Evolutionary conservation across 139 green algal species (phyloP), one percentile per base, ranked within the genome.

Genomic region (Diplosphaera chodatii): DNA sequence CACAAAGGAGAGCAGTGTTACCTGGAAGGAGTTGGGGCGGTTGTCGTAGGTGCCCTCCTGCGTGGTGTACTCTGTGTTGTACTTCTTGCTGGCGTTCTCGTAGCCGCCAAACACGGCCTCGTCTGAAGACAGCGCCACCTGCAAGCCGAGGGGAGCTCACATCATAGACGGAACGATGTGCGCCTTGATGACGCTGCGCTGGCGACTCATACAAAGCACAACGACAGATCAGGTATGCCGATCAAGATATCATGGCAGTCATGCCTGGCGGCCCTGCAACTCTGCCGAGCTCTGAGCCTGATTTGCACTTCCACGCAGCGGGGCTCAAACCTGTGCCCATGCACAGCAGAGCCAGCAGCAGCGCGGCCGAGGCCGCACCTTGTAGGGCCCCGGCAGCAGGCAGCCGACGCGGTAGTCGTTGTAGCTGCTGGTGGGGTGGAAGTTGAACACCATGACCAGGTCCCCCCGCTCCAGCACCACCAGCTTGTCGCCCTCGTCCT

Each of bases 381-480:
- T 87, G 78, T 90, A 90, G 28, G 73, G 32, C 13, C 84, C 89
- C 16, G 71, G 41, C 37, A 92, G 85, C 66, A 89, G 82, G 83
- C 82, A 92, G 31, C 94, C 94, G 21, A 97, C 82, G 8, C 84
- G 78, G 84, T 97, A 97, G 83, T 97, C 87, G 20, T 80, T 90
- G 88, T 89, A 99, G 32, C 79, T 90, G 56, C 93, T 86, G 34
- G 72, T 85, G 55, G 88, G 94, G 85, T 99, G 93, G 86, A 97
- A 98, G 89, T 99, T 99, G 89, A 99, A 99, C 21, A 99, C 94
- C 70, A 99, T 95, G 30, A 99, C 83, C 32, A 98, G 85, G 78
- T 98, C 94, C 25, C 94, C 93, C 15, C 91, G 83, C 88, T 99
- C 95, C 56, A 89, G 86, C 40, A 98, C 90, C 23, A 99, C 87